phyloP scores from a whole-genome alignment of 305 asterid species.

The Lippia alba region DNA sequence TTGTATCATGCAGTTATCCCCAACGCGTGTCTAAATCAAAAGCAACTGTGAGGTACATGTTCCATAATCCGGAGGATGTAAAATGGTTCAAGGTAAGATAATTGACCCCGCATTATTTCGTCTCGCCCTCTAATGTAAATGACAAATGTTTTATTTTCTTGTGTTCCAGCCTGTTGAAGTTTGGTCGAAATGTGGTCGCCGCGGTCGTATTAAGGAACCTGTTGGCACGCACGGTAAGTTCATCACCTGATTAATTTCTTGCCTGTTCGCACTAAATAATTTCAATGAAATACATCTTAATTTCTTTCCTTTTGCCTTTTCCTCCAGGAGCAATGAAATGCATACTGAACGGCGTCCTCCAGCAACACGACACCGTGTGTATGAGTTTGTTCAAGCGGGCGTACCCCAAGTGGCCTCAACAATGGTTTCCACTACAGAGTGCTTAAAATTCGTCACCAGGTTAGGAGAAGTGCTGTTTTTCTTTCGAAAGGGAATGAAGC shows the following conservation, averaged over 20 bases:
- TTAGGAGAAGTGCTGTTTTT: slow-evolving; percentile 4
- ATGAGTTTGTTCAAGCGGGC: slow-evolving; percentile 88
- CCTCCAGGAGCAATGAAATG: slow-evolving; percentile 92
- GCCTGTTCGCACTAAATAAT: too few relatives aligned
- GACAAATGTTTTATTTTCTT: slow-evolving; percentile 13
- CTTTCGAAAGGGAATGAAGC: slow-evolving; percentile 73
- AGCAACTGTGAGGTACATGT: slow-evolving; percentile 96
- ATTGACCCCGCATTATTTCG: neutral
- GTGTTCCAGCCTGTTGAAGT: slow-evolving; percentile 88
- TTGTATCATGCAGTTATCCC: slow-evolving; percentile 76
- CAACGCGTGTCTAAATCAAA: slow-evolving; percentile 89
- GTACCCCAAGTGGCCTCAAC: slow-evolving; percentile 92
- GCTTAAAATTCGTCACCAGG: slow-evolving; percentile 35
- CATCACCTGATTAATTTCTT: slow-evolving; percentile 6
- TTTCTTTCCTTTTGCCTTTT: neutral
- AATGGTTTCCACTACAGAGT: slow-evolving; percentile 68
- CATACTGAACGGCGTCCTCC: slow-evolving; percentile 75
- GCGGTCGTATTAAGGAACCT: slow-evolving; percentile 96
- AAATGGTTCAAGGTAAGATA: slow-evolving; percentile 93
- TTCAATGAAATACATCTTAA: too few relatives aligned
- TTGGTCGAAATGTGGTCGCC: slow-evolving; percentile 90
- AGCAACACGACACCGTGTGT: slow-evolving; percentile 92
- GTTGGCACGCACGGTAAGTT: slow-evolving; percentile 95
- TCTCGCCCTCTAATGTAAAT: too few relatives aligned
- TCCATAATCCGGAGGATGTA: slow-evolving; percentile 95